Evolutionary conservation across 78 protist species (phyloP).

Genomic region (Dictyostelium brefeldianum): DNA sequence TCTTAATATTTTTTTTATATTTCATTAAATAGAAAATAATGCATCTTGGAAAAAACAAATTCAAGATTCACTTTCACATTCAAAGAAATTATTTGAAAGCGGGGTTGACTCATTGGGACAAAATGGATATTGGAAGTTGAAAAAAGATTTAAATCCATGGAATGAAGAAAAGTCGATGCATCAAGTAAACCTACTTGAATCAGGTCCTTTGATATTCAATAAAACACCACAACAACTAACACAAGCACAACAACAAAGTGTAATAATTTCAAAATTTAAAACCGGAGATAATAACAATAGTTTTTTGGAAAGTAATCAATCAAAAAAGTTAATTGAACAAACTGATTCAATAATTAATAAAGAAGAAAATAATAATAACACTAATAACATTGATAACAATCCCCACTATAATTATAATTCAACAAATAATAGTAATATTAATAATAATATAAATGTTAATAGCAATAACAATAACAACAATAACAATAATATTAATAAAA

Average conservation of each 20-base stretch:
- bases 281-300: too few species aligned
- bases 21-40: background rate
- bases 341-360: too few species aligned
- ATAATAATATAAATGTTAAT: background rate
- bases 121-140: slow-evolving; percentile 33
- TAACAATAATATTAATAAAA: background rate
- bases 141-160: slow-evolving; percentile 2
- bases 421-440: background rate
- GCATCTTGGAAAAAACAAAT: slow-evolving; percentile 20
- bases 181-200: background rate
- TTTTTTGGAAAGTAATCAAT: too few species aligned
- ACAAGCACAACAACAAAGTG: background rate
- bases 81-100: slow-evolving; percentile 6
- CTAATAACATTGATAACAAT: background rate
- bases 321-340: too few species aligned
- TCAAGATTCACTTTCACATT: slow-evolving; percentile 23
- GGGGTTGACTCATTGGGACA: background rate
- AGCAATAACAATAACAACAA: background rate
- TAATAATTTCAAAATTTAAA: too few species aligned
- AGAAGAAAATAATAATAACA: too few species aligned
- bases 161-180: slow-evolving; percentile 22
- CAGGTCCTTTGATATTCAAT: background rate
- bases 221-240: background rate
- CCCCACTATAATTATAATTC: background rate
- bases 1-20: too few species aligned